Evolutionary conservation across 768 basidiomycete species (phyloP), one percentile per base, ranked within the genome.

Genomic region (Tubosaeta sp.): DNA sequence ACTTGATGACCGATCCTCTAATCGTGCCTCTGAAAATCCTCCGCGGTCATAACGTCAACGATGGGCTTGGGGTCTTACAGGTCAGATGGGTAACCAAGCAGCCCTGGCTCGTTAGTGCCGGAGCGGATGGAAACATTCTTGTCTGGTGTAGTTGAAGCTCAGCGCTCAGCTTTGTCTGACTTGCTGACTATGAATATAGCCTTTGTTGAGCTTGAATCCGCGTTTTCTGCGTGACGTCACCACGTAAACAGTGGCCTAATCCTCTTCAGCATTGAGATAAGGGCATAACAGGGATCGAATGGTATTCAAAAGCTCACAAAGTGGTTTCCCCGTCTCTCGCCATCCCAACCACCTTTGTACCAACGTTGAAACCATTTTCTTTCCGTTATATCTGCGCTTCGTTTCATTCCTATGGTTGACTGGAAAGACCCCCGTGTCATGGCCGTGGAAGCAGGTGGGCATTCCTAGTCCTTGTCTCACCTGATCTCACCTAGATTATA

Each of bases 21-120:
- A 97, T 99, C 61, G 95, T 99, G 1, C 97, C 97, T 17, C 75
- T 99, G 63, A 98, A 98, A 72, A 95, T 98, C 48, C 77, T 99
- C 43, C 78, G 90, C 32, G 97, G 95, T n/a, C 97, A 98, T 69
- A 75, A 80, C 42, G 73, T 97, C 49, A 80, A 72, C 54, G 91
- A 95, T 29, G 90, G 88, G 1, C 78, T 98, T 22, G 97, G 97
- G 35, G 95, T 97, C 48, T 76, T 98, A 53, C 89, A 93, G 64
- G 75, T 95, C 52, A 84, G 78, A 67, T 99, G 97, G 95, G 88
- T 87, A 54, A 82, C 76, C 60, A 82, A 82, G 57, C 86, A 94
- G 55, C 94, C 95, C 48, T 98, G 95, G 97, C 78, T 97, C 35
- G 77, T 94, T 53, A 92, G 88, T 61, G 85, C 87, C 34, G 97